phyloP scores from a whole-genome alignment of 179 eudicot species.

The Drosera spatulata region DNA sequence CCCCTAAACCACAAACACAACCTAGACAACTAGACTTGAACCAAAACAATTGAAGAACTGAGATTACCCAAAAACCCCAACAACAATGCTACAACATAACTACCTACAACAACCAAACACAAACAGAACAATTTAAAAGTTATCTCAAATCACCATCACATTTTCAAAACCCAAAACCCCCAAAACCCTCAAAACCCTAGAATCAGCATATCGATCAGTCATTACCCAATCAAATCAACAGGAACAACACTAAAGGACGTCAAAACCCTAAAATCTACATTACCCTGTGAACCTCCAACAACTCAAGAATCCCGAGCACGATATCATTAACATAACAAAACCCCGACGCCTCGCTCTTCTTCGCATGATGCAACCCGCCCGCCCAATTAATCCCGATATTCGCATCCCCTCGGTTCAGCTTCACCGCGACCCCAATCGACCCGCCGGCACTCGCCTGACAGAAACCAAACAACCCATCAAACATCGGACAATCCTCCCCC shows the following conservation, averaged over 20 bases:
- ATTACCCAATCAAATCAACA: background rate
- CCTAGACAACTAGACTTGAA: no score
- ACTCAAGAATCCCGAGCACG: slow-evolving; percentile 62
- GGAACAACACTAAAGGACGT: background rate
- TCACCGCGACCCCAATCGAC: slow-evolving; percentile 65
- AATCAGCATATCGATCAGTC: background rate
- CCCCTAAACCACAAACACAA: no score
- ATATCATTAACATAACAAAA: slow-evolving; percentile 52
- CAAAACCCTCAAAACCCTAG: background rate
- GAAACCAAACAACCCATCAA: slow-evolving; percentile 48
- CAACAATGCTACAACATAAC: no score
- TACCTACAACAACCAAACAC: no score
- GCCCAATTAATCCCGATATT: slow-evolving; percentile 79
- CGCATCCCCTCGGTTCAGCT: slow-evolving; percentile 42
- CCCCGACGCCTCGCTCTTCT: no score
- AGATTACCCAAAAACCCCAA: no score
- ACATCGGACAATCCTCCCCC: slow-evolving; percentile 74
- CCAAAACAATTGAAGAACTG: no score
- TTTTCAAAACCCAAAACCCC: background rate
- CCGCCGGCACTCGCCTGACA: slow-evolving; percentile 72
- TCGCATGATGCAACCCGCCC: slow-evolving; percentile 40
- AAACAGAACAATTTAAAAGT: background rate
- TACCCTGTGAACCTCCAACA: slow-evolving; percentile 60
- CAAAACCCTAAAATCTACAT: background rate
- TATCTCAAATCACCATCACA: no score